These are phyloP conservation scores for Polymyxa betae DNA, from an alignment of 208 protist species.

Conservation along the genomic window DNA sequence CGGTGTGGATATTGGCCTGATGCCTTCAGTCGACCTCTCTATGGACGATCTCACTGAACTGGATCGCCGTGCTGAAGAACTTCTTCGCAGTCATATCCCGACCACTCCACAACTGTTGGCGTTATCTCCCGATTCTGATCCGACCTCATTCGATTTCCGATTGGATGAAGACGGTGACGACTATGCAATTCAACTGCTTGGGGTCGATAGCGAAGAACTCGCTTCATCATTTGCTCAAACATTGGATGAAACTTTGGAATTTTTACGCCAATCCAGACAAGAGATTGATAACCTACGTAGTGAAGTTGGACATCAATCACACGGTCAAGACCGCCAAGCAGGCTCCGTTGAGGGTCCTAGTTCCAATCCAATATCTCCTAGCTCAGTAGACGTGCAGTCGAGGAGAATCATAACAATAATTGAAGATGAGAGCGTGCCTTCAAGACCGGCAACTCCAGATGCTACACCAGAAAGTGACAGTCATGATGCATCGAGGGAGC, in stretches of 20 bases:
- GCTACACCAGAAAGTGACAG: background rate
- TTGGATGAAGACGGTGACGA: background rate
- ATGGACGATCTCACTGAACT: background rate
- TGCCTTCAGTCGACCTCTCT: background rate
- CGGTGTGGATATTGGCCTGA: too few species aligned
- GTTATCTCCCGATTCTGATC: background rate
- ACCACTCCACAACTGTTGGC: slow-evolving; percentile 44
- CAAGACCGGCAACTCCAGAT: background rate
- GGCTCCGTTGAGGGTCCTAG: too few species aligned
- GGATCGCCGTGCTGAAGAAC: slow-evolving; percentile 19
- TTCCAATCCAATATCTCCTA: too few species aligned
- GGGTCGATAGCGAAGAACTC: background rate
- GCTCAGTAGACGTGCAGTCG: too few species aligned
- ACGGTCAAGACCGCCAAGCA: too few species aligned
- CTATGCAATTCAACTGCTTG: background rate
- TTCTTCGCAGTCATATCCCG: slow-evolving; percentile 36
- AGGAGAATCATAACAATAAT: too few species aligned
- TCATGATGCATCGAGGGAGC: background rate
- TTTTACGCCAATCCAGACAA: background rate
- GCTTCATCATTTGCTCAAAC: background rate
- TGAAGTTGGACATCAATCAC: too few species aligned
- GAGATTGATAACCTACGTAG: too few species aligned
- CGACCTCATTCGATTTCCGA: background rate
- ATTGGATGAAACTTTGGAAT: slow-evolving; percentile 5
- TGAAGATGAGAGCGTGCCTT: background rate